Evolutionary conservation across 2,329 filamentous ascomycete genomes (phyloP).

Genomic region (Aspergillus pseudoviridinutans): DNA sequence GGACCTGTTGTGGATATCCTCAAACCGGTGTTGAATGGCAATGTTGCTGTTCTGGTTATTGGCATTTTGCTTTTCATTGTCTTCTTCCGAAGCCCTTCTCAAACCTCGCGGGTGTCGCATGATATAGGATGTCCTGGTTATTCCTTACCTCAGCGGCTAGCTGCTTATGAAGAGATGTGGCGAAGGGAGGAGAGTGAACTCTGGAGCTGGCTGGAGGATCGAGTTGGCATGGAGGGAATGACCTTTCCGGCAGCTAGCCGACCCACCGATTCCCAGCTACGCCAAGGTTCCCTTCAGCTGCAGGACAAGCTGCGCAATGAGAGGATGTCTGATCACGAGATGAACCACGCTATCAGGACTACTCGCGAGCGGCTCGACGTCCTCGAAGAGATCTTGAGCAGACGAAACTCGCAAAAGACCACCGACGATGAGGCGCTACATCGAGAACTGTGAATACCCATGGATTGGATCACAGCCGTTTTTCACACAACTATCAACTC

Average conservation of each 20-base stretch:
- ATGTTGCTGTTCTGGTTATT: conserved; percentile 72
- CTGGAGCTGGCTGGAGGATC: conserved; percentile 90
- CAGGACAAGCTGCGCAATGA: conserved; percentile 56
- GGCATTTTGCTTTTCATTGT: conserved; percentile 68
- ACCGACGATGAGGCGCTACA: conserved; percentile 15
- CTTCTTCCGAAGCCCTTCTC: conserved; percentile 58
- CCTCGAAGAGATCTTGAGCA: conserved; percentile 68
- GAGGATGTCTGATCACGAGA: conserved; percentile 67
- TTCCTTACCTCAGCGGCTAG: conserved; percentile 61
- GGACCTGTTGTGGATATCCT: conserved; percentile 68
- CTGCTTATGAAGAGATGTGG: conserved; percentile 94
- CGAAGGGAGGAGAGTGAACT: conserved; percentile 78
- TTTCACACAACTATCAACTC: neutral
- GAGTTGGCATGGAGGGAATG: conserved; percentile 66
- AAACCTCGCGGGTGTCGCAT: conserved; percentile 31
- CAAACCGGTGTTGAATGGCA: conserved; percentile 67
- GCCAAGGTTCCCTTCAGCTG: conserved; percentile 33
- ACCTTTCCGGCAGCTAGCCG: conserved; percentile 32
- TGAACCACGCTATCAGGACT: conserved; percentile 75
- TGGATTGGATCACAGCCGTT: neutral
- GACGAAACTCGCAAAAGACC: conserved; percentile 43
- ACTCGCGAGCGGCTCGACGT: conserved; percentile 80
- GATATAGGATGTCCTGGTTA: conserved; percentile 39
- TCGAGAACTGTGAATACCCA: conserved; percentile 20
- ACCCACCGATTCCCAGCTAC: conserved; percentile 37